Conservation (phyloP, 169 alveolate species). For the Cryptosporidium parvum region DNA sequence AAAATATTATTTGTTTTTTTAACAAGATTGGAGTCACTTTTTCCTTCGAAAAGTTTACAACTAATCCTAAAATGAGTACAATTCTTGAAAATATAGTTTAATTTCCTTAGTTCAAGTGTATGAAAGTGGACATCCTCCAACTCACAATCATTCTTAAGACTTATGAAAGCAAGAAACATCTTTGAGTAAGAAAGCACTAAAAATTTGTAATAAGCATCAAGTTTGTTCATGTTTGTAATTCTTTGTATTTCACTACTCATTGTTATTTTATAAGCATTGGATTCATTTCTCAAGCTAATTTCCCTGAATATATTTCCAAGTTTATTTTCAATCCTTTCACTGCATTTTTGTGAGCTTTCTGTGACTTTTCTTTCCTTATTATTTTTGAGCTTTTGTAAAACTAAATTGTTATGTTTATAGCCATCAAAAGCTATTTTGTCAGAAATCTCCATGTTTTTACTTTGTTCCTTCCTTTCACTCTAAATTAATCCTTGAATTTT, state of each 20-base stretch:
- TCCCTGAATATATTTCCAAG: neutral
- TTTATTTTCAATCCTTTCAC: neutral
- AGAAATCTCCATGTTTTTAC: neutral
- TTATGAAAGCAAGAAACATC: constrained; percentile 15
- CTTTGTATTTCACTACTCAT: neutral
- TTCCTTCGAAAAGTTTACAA: neutral
- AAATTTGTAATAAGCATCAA: constrained; percentile 8
- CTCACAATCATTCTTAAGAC: neutral
- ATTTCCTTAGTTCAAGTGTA: constrained; percentile 9
- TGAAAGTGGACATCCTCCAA: constrained; percentile 32
- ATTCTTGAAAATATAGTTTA: constrained; percentile 18
- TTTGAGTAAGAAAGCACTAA: constrained; percentile 6
- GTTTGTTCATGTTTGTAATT: constrained; percentile 2
- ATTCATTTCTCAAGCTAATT: constrained; percentile 14
- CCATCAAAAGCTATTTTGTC: neutral
- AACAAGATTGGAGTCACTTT: neutral
- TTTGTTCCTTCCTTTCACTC: neutral
- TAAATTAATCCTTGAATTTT: neutral
- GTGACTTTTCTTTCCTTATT: neutral
- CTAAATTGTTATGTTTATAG: constrained; percentile 17
- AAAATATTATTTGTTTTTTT: neutral
- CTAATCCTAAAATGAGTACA: constrained; percentile 6
- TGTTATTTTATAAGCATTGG: neutral
- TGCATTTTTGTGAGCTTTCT: neutral
- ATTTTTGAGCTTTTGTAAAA: constrained; percentile 4